phyloP scores from a whole-genome alignment of 176 grass and related monocot species.

The Oryza meridionalis region DNA sequence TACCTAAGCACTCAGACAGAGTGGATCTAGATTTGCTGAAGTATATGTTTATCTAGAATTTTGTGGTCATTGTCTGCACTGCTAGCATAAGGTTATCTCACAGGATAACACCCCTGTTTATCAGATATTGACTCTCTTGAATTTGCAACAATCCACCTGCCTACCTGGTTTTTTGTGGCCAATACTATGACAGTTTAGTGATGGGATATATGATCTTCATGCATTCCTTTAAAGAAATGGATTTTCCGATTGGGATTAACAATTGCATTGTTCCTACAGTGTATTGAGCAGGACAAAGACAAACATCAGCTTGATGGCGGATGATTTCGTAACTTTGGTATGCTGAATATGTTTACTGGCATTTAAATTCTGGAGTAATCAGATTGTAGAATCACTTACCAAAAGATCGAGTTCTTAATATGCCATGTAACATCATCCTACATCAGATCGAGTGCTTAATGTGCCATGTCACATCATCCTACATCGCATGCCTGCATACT shows the following conservation, averaged over 20 bases:
- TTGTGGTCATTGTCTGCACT: conserved; percentile 1
- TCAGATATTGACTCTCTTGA: conserved; percentile 15
- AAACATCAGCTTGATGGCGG: conserved; percentile 71
- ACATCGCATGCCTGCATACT: not conserved
- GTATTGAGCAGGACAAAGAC: conserved; percentile 81
- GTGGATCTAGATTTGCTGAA: not conserved
- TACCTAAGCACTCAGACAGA: not conserved
- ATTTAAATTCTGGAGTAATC: not conserved
- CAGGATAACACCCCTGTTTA: not conserved
- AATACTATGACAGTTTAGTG: not conserved
- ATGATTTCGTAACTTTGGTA: conserved; percentile 79
- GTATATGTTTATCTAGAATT: not conserved
- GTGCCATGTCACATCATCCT: not conserved
- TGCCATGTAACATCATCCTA: not conserved
- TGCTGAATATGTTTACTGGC: conserved; percentile 18
- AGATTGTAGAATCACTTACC: not conserved
- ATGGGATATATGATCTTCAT: not conserved
- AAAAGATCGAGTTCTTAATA: conserved; percentile 10
- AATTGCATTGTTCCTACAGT: conserved; percentile 51
- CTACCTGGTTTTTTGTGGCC: not conserved
- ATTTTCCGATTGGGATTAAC: not conserved
- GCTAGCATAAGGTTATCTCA: not conserved
- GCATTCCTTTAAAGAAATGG: conserved; percentile 5
- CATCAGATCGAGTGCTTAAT: not conserved
- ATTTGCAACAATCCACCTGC: not conserved